These are phyloP conservation scores for Arthrinium puccinioides DNA, from an alignment of 2,329 filamentous ascomycete species.

Conservation along the genomic window DNA sequence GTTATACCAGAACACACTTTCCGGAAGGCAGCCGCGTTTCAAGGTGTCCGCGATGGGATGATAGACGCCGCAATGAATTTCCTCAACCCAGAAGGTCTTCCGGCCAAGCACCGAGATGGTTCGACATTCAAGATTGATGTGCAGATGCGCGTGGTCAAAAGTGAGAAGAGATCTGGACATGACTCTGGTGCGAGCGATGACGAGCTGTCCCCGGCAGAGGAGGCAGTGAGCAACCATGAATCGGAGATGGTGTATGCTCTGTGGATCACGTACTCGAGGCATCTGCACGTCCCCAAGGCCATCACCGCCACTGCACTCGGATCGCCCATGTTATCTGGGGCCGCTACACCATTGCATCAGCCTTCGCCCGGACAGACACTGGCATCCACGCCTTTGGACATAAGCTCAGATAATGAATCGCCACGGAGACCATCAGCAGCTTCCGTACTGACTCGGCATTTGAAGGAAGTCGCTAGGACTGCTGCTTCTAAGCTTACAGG, in stretches of 20 bases:
- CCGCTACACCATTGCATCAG: conserved; percentile 67
- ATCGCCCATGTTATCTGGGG: conserved; percentile 57
- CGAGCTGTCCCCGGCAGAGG: conserved; percentile 25
- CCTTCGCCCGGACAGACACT: conserved; percentile 69
- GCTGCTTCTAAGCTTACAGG: conserved; percentile 48
- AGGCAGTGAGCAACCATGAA: conserved; percentile 41
- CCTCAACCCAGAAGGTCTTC: conserved; percentile 74
- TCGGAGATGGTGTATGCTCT: conserved; percentile 86
- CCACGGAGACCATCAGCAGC: conserved; percentile 36
- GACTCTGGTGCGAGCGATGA: conserved; percentile 21
- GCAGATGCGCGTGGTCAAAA: conserved; percentile 93
- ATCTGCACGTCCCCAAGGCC: conserved; percentile 70
- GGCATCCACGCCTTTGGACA: conserved; percentile 48
- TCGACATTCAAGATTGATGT: conserved; percentile 90
- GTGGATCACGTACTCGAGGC: conserved; percentile 94
- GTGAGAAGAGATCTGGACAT: conserved; percentile 55
- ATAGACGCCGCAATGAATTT: conserved; percentile 74
- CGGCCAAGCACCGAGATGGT: conserved; percentile 83
- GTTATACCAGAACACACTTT: conserved; percentile 96
- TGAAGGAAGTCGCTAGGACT: conserved; percentile 49
- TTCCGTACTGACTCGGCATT: conserved; percentile 44
- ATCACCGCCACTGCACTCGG: conserved; percentile 42
- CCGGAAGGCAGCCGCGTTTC: conserved; percentile 75
- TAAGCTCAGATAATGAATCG: conserved; percentile 46
- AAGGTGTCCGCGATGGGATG: conserved; percentile 76